Evolutionary conservation across 106 monocot genomes (phyloP).

Genomic region (Platanthera guangdongensis): DNA sequence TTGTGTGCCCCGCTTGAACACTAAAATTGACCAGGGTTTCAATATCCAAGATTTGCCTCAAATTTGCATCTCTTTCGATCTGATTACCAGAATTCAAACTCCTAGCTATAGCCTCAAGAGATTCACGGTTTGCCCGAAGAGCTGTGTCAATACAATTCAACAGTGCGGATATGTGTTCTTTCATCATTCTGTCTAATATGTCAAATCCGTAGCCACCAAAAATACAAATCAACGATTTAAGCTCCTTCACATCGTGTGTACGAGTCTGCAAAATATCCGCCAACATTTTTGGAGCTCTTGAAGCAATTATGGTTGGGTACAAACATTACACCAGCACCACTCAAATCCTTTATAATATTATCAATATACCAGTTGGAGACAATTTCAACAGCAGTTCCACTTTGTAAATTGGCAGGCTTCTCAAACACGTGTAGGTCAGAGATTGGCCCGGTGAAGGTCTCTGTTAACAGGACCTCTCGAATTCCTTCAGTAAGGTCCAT

Average conservation of each 20-base stretch:
- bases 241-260: conserved; percentile 55
- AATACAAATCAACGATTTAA: conserved; percentile 61
- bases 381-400: conserved; percentile 61
- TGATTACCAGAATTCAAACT: conserved; percentile 56
- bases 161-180: conserved; percentile 61
- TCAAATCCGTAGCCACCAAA: conserved; percentile 95
- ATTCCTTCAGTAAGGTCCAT: conserved; percentile 94
- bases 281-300: conserved; percentile 56
- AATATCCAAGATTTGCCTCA: conserved; percentile 80
- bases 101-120: conserved; percentile 63
- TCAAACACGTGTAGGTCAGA: conserved; percentile 53
- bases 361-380: conserved; percentile 84
- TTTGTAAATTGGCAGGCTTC: conserved; percentile 26
- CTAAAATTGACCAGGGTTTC: conserved; percentile 72
- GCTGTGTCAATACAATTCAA: conserved; percentile 75
- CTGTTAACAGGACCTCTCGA: conserved; percentile 66
- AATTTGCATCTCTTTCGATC: conserved; percentile 71
- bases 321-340: conserved; percentile 49
- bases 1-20: conserved; percentile 68
- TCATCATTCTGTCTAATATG: conserved; percentile 50
- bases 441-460: conserved; percentile 59
- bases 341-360: conserved; percentile 71
- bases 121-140: conserved; percentile 67
- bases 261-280: conserved; percentile 60
- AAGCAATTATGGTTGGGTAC: conserved; percentile 53